Evolutionary conservation across 2,329 filamentous ascomycete genomes (phyloP).

Genomic region (Clonostachys byssicola): DNA sequence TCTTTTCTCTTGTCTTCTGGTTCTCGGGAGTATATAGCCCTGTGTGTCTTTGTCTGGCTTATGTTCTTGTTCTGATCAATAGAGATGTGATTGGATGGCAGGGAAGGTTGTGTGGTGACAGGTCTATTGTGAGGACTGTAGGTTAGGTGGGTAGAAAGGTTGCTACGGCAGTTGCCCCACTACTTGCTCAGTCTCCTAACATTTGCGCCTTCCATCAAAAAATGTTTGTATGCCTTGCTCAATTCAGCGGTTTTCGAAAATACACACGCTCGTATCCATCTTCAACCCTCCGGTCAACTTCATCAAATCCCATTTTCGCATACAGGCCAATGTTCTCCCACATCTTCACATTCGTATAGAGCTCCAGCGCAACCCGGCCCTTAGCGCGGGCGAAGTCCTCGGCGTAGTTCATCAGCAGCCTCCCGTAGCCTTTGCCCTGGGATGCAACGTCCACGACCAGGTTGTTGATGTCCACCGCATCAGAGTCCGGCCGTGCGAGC

Average conservation of each 20-base stretch:
- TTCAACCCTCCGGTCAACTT: constrained; percentile 19
- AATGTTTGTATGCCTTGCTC: background rate
- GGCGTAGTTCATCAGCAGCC: constrained; percentile 20
- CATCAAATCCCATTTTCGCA: constrained; percentile 21
- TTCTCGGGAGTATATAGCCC: no score
- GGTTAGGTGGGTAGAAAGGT: background rate
- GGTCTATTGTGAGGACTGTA: background rate
- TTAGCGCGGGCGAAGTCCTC: constrained; percentile 16
- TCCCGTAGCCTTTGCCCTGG: constrained; percentile 24
- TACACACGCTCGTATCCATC: constrained; percentile 26
- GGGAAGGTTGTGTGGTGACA: no score
- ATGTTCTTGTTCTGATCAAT: no score
- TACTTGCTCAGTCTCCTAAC: background rate
- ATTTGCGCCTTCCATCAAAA: background rate
- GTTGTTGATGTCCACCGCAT: constrained; percentile 17
- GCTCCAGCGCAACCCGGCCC: constrained; percentile 11
- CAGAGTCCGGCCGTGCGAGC: constrained; percentile 6
- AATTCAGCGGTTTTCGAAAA: constrained; percentile 17
- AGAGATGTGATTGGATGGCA: no score
- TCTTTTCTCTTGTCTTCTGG: no score
- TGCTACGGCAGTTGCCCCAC: background rate
- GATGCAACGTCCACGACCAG: constrained; percentile 16
- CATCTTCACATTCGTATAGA: constrained; percentile 28
- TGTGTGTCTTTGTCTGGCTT: no score
- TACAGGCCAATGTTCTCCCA: constrained; percentile 22